These are phyloP conservation scores for Colletotrichum scovillei DNA, from an alignment of 2,329 filamentous ascomycete species.

Conservation along the genomic window DNA sequence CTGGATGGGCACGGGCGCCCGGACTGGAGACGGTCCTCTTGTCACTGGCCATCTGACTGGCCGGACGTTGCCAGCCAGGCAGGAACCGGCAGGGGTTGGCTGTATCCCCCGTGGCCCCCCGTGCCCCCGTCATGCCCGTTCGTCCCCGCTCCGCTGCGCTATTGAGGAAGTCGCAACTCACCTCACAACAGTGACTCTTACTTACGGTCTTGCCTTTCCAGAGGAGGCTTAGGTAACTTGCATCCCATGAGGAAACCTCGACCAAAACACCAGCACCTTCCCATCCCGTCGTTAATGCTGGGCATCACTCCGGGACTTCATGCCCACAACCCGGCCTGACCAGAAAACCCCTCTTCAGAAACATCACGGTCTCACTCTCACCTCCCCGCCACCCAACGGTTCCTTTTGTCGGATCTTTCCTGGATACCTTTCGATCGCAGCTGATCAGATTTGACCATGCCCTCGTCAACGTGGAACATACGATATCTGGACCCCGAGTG, in stretches of 20 bases:
- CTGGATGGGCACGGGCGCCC: conserved; percentile 21
- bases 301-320: background rate
- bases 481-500: background rate
- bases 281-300: background rate
- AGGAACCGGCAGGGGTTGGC: conserved; percentile 1
- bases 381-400: background rate
- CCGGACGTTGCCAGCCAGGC: background rate
- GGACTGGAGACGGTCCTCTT: conserved; percentile 3
- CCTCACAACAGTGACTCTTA: background rate
- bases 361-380: background rate
- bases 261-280: background rate
- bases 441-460: background rate
- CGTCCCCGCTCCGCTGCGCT: conserved; percentile 2
- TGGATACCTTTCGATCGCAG: no score
- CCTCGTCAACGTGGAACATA: background rate
- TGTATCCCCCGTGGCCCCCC: background rate
- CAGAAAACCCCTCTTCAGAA: background rate
- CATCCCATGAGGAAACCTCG: background rate
- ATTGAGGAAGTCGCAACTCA: background rate
- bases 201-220: no score
- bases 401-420: no score
- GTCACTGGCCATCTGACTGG: conserved; percentile 1
- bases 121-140: background rate
- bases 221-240: background rate
- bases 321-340: background rate